Conservation (phyloP, 345 rosid species). For the Populus ilicifolia region DNA sequence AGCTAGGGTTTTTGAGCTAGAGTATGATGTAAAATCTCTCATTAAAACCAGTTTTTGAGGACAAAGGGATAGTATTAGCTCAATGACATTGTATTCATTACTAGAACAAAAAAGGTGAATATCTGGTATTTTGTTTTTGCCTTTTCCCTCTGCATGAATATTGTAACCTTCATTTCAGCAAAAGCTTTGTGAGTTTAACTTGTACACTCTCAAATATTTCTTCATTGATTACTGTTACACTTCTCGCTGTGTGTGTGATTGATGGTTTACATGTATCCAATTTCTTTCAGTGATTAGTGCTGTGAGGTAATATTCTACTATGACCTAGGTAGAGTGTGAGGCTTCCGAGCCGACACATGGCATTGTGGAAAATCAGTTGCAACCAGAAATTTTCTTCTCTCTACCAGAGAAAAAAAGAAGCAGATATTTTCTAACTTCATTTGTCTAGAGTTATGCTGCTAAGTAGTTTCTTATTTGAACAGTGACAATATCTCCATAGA, state of each 20-base stretch:
- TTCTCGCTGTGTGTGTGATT: background rate
- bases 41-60: background rate
- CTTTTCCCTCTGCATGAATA: background rate
- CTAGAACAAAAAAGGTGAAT: background rate
- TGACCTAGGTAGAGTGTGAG: background rate
- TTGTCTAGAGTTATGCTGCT: background rate
- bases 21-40: background rate
- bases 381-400: background rate
- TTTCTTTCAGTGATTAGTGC: slow-evolving; percentile 5
- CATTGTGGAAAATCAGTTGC: background rate
- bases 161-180: background rate
- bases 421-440: background rate
- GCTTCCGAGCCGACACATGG: background rate
- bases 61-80: background rate
- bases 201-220: background rate
- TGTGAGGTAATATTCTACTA: background rate
- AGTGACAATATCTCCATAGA: background rate
- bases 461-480: background rate
- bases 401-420: background rate
- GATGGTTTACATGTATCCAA: background rate
- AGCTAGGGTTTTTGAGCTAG: background rate
- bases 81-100: background rate
- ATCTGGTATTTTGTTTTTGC: background rate
- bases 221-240: background rate
- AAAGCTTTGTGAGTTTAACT: background rate